Conservation (phyloP, 2,329 filamentous ascomycete species). For the Metarhizium sp. region DNA sequence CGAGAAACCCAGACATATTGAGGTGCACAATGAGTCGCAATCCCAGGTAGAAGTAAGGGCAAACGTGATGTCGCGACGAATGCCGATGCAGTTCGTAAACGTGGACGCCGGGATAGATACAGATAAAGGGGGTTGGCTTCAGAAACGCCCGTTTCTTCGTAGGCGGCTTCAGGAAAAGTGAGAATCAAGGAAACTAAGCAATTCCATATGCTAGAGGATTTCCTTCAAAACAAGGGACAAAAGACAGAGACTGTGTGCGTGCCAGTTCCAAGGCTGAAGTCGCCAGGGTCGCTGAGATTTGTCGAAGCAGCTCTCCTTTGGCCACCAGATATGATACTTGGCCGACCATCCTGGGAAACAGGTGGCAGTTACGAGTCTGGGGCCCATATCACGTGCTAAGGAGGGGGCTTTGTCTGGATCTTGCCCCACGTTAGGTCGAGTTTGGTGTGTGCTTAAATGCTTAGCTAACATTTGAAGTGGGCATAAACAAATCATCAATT, state of each 20-base stretch:
- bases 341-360: background rate
- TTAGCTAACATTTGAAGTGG: background rate
- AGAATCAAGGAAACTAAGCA: background rate
- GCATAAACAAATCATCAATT: no score
- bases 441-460: background rate
- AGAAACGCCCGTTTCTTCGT: background rate
- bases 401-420: background rate
- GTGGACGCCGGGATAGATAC: background rate
- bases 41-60: background rate
- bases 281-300: slow-evolving; percentile 19
- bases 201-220: slow-evolving; percentile 1
- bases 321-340: slow-evolving; percentile 10
- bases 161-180: background rate
- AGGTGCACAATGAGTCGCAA: background rate
- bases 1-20: slow-evolving; percentile 76
- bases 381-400: slow-evolving; percentile 3
- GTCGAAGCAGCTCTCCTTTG: slow-evolving; percentile 9
- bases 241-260: slow-evolving; percentile 7
- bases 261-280: slow-evolving; percentile 17
- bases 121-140: background rate
- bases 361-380: slow-evolving; percentile 4
- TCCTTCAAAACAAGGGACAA: background rate
- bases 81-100: background rate
- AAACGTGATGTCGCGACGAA: background rate
- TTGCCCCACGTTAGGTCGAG: background rate